Evolutionary conservation across 306 rosid species (phyloP).

Genomic region (Amphicarpaea edgeworthii): DNA sequence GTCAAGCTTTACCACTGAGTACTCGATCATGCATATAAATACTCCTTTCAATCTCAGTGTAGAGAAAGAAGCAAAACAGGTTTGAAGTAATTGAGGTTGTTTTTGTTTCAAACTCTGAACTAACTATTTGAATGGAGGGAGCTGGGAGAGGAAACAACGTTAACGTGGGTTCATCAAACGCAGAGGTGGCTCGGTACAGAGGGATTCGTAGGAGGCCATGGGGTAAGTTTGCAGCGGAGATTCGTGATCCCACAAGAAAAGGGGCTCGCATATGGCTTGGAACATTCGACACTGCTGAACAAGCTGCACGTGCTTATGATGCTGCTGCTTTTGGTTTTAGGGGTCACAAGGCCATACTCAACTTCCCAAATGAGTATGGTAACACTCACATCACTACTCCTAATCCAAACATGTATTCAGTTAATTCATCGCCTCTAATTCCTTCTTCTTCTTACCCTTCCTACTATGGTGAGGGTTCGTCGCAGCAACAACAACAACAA

Average conservation of each 20-base stretch:
- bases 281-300: constrained; percentile 81
- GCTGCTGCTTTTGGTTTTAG: constrained; percentile 82
- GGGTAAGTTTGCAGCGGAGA: constrained; percentile 95
- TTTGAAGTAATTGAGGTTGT: not conserved
- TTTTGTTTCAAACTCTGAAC: not conserved
- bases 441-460: constrained; percentile 40
- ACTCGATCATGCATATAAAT: not conserved
- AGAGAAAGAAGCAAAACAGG: not conserved
- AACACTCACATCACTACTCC: constrained; percentile 53
- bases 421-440: constrained; percentile 32
- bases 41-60: not conserved
- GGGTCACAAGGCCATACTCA: constrained; percentile 85
- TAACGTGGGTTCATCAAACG: not conserved
- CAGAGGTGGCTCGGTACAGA: constrained; percentile 58
- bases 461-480: not conserved
- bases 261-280: constrained; percentile 91
- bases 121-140: constrained; percentile 56
- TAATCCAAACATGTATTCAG: constrained; percentile 13
- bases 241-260: constrained; percentile 85
- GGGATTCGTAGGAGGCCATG: constrained; percentile 91
- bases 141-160: no score
- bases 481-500: not conserved
- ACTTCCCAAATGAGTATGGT: constrained; percentile 76
- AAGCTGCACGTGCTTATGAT: constrained; percentile 94
- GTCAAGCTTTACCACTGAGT: constrained; percentile 5